Conservation (phyloP, 2,329 filamentous ascomycete genomes). For the Peltaster fructicola region DNA sequence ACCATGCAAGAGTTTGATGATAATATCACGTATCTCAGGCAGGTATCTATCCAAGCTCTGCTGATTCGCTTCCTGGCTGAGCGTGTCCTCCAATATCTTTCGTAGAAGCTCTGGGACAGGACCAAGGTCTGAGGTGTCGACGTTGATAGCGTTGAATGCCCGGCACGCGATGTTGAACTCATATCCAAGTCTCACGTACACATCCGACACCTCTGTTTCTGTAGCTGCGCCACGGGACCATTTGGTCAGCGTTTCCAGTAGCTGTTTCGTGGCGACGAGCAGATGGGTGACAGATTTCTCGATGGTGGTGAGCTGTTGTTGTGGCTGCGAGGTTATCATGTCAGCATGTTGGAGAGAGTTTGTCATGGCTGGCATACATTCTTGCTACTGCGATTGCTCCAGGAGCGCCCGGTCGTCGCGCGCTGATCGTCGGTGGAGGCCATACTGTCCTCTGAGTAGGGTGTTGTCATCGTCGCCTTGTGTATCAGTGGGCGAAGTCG, state of each 20-base stretch:
- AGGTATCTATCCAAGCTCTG: conserved; percentile 88
- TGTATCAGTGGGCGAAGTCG: too few relatives aligned
- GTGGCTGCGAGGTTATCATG: conserved; percentile 30
- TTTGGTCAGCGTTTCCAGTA: conserved; percentile 90
- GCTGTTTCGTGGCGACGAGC: conserved; percentile 90
- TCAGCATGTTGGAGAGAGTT: neutral
- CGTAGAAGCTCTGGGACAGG: conserved; percentile 86
- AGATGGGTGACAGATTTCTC: conserved; percentile 98
- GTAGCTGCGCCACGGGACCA: conserved; percentile 89
- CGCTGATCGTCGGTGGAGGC: conserved; percentile 8
- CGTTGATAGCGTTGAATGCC: conserved; percentile 90
- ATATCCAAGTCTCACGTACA: conserved; percentile 92
- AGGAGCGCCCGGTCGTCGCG: conserved; percentile 14
- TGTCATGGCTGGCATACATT: conserved; percentile 10
- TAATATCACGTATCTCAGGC: conserved; percentile 90
- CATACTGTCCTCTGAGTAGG: conserved; percentile 4
- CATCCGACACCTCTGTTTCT: conserved; percentile 90
- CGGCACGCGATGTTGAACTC: conserved; percentile 99
- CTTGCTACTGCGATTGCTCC: conserved; percentile 10
- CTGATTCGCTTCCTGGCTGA: conserved; percentile 89
- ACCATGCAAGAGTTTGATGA: conserved; percentile 90
- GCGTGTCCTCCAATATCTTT: conserved; percentile 80
- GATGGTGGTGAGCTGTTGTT: conserved; percentile 78
- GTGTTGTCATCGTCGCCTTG: too few relatives aligned
- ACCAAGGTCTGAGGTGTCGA: conserved; percentile 83